These are phyloP conservation scores for Penicillium antarcticum DNA, from an alignment of 495 filamentous ascomycete species.

Conservation along the genomic window DNA sequence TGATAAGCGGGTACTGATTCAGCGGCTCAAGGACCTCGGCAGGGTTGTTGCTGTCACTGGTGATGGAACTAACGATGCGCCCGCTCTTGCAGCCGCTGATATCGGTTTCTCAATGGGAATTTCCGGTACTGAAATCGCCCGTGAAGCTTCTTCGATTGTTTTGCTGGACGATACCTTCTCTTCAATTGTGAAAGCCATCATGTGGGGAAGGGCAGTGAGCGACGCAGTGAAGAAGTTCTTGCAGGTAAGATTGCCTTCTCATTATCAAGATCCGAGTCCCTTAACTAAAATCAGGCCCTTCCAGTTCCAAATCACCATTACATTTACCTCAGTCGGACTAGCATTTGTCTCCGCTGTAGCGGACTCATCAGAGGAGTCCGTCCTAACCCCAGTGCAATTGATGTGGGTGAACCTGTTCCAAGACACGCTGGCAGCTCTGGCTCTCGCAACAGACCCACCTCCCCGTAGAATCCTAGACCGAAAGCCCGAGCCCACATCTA, in stretches of 20 bases:
- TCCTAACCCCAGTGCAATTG: conserved; percentile 71
- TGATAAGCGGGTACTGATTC: conserved; percentile 70
- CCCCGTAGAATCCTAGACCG: conserved; percentile 58
- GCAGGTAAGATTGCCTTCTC: conserved; percentile 31
- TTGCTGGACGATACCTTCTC: conserved; percentile 79
- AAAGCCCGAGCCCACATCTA: conserved; percentile 62
- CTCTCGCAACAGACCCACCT: conserved; percentile 70
- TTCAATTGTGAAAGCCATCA: conserved; percentile 71
- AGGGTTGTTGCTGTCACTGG: conserved; percentile 73
- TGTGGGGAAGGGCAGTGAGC: conserved; percentile 74
- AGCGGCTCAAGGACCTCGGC: conserved; percentile 59
- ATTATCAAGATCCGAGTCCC: too few relatives aligned
- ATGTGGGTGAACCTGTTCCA: conserved; percentile 81
- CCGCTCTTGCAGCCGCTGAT: conserved; percentile 71
- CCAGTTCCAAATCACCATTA: conserved; percentile 79
- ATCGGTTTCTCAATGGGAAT: conserved; percentile 85
- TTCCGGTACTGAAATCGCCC: conserved; percentile 74
- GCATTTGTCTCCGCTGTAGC: conserved; percentile 67
- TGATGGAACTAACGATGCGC: conserved; percentile 77
- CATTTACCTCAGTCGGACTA: conserved; percentile 69
- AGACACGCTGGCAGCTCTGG: conserved; percentile 76
- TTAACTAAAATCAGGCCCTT: neutral
- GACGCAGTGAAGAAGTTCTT: conserved; percentile 77
- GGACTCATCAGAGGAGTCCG: conserved; percentile 52
- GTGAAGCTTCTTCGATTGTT: conserved; percentile 76